These are phyloP conservation scores for Nematodospora valgi DNA, from an alignment of 805 yeast genomes.

Conservation along the genomic window DNA sequence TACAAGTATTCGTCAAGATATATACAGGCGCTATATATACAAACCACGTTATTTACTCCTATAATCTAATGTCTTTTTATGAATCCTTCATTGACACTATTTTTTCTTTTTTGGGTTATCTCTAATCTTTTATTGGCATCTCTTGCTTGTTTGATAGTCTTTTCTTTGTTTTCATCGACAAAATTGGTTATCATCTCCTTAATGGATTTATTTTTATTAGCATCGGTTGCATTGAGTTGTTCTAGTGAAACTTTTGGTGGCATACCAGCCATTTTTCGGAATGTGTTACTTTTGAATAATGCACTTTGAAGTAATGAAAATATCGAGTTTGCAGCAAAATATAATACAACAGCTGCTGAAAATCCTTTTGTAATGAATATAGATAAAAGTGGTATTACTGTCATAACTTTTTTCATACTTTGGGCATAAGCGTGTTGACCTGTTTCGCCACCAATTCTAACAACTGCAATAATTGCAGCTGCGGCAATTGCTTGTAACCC, in stretches of 20 bases:
- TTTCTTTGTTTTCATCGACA: conserved; percentile 27
- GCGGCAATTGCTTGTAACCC: conserved; percentile 87
- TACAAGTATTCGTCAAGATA: too few species aligned
- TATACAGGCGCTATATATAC: too few species aligned
- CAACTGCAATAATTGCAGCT: conserved; percentile 65
- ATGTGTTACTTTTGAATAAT: conserved; percentile 53
- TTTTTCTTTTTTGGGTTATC: conserved; percentile 34
- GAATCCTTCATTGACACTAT: conserved; percentile 27
- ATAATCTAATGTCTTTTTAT: conserved; percentile 35
- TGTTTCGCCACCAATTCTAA: conserved; percentile 87
- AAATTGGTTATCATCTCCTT: conserved; percentile 37
- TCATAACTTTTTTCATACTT: conserved; percentile 63
- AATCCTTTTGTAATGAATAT: conserved; percentile 85
- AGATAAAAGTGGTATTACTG: conserved; percentile 73
- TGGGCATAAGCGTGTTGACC: conserved; percentile 64
- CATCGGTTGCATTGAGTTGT: conserved; percentile 16
- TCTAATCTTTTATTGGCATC: conserved; percentile 34
- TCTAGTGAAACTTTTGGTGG: conserved; percentile 57
- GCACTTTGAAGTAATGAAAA: conserved; percentile 72
- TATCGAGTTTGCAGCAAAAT: conserved; percentile 78
- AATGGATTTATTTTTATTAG: conserved; percentile 27
- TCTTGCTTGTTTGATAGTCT: conserved; percentile 31
- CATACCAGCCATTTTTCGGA: conserved; percentile 56
- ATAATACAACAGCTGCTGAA: conserved; percentile 80
- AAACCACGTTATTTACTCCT: not conserved